Percentiles rank a stretch among this genome's conserved stretches.
Evolutionary conservation across 805 yeast genomes (phyloP).

Genomic region (Schwanniomyces pseudopolymorphus): DNA sequence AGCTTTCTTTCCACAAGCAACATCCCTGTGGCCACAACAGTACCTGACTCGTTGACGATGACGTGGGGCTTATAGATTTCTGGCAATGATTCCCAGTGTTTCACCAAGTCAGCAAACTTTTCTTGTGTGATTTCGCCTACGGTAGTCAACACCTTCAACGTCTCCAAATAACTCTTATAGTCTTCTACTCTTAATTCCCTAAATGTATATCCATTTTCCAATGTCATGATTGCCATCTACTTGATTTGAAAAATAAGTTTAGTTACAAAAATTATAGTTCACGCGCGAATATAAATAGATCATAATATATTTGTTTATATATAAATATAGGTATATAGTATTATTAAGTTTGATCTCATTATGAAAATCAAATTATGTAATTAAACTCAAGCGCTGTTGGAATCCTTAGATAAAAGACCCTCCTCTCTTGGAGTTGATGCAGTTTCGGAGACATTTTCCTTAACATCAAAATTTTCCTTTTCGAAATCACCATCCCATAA

Average conservation of each 20-base stretch:
- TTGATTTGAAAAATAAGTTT: not conserved
- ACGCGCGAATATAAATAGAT: not conserved
- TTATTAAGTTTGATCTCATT: not conserved
- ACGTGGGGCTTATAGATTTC: slow-evolving; percentile 70
- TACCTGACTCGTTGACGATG: slow-evolving; percentile 50
- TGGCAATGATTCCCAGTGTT: slow-evolving; percentile 54
- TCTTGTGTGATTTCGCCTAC: slow-evolving; percentile 68
- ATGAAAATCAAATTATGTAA: not conserved
- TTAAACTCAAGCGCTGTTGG: not conserved
- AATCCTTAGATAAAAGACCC: not conserved
- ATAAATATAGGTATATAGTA: not conserved
- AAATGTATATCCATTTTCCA: slow-evolving; percentile 69
- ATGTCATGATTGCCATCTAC: slow-evolving; percentile 11
- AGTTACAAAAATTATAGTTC: not conserved
- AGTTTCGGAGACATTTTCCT: slow-evolving; percentile 21
- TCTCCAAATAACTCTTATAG: slow-evolving; percentile 62
- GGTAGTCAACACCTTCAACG: slow-evolving; percentile 69
- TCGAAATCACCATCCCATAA: slow-evolving; percentile 37
- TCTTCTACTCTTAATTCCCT: slow-evolving; percentile 59
- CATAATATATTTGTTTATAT: not conserved
- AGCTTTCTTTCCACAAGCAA: slow-evolving; percentile 76
- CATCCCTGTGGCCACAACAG: slow-evolving; percentile 82
- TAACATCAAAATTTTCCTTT: slow-evolving; percentile 28
- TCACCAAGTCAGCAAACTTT: slow-evolving; percentile 51
- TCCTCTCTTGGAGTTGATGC: slow-evolving; percentile 4